Base-by-base conservation (phyloP, 306 rosid species). In the Gynostemma pentaphyllum region DNA sequence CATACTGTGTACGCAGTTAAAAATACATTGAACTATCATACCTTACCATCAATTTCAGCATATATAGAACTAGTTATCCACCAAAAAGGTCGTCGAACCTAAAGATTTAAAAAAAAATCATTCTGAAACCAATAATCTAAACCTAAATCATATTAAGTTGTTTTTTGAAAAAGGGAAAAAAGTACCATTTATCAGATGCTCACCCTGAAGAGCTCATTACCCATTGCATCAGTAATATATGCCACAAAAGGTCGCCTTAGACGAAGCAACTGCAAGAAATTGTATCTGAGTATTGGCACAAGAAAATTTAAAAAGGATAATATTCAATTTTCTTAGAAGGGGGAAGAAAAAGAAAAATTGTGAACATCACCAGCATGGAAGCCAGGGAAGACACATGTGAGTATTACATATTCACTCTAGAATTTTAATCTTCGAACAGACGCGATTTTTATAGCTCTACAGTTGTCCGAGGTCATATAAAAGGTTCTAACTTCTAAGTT, bases 1-100 rank as follows among this genome's bases (percentile, higher is more conserved):
- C 65, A 2, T 56, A 60, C 30, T 28, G 49, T 28, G 49, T 67
- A 21, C 48, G 41, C 45, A 68, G 42, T 44, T 10, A 37, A 14
- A 4, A 12, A 67, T 22, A 68, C 21, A 60, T 62, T 40, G 40
- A 73, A 50, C 9, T 66, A 53, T 7, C 88, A 67, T 86, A 92
- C 96, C 96, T 85, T 83, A 67, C 98, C 95, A 66, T 92, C 80
- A 74, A 92, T 75, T 85, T 92, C 98, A 14, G 92, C 87, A 66
- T 84, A 88, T 54, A 92, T 92, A 72, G 98, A 92, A 82, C 98
- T 92, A 50, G 85, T 88, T 75, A 92, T 73, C 98, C 98, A 92
- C 98, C 98, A 92, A 81, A 92, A 85, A 71, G 98, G 98, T 72
- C 98, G 78, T 37, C 95, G 88, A 55, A 86, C 98, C 98, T 92